Base-by-base conservation (phyloP, 805 yeast species). In the Metschnikowia proteae region DNA sequence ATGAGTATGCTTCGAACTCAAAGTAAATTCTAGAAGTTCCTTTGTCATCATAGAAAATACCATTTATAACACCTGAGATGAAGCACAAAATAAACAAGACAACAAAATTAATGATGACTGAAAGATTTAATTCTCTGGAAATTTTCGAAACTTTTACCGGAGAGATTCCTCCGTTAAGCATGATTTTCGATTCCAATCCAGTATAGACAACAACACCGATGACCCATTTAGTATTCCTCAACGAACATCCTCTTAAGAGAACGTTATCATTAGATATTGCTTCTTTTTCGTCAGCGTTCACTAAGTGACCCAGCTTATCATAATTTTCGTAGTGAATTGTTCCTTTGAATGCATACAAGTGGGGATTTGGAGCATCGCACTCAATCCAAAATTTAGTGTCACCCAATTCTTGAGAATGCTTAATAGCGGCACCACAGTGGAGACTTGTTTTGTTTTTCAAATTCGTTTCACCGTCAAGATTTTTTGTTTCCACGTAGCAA, bases 221-320 rank as follows among this genome's bases (percentile, higher is more conserved):
- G 2, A 75, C 86, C 90, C 91, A 86, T 54, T 80, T 79, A 3
- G 92, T 84, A 64, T 86, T 86, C 62, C 92, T 73, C 50, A 86
- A 69, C 6, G 86, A 76, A 37, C 84, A 80, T 5, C 94, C 95
- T 65, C 95, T 75, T 43, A 87, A 74, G 38, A 87, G 66, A 44
- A 85, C 68, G 60, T 85, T 86, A 51, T 83, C 80, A 53, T 78
- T 77, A 8, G 80, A 72, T 13, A 84, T 69, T 1, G 90, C 75
- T 63, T 87, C 94, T 52, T 64, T 65, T 52, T 62, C 76, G 53
- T 66, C 74, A 6, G 49, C 58, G 54, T 62, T 69, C 17, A 71
- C 43, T 59, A 69, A 49, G 45, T 29, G 63, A 45, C 60, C 69
- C 51, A 55, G 40, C n/a, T 50, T 58, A 62, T 58, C 73, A 53